phyloP scores from a whole-genome alignment of 306 rosid genomes.

The Acacia acuminata region DNA sequence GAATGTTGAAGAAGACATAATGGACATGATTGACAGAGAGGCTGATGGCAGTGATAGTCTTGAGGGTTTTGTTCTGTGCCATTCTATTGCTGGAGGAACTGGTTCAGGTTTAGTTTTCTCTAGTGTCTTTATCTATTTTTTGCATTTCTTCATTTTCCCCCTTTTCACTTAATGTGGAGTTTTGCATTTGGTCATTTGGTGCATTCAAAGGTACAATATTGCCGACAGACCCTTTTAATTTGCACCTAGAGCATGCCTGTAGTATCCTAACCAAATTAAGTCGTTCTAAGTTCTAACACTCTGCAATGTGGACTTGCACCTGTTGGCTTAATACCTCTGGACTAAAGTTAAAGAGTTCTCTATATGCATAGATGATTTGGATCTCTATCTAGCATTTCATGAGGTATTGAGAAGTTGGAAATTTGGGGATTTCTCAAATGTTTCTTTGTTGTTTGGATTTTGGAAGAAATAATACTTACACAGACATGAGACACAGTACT shows the following conservation, averaged over 20 bases:
- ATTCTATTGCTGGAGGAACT: constrained; percentile 97
- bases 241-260: background rate
- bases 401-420: background rate
- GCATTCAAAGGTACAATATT: constrained; percentile 14
- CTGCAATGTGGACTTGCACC: background rate
- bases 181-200: background rate
- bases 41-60: constrained; percentile 99
- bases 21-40: constrained; percentile 99
- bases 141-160: background rate
- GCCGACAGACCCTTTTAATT: background rate
- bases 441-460: background rate
- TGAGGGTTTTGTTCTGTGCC: constrained; percentile 97
- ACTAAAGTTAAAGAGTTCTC: background rate
- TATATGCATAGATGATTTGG: background rate
- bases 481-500: background rate
- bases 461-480: background rate
- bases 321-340: background rate
- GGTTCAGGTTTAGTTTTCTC: constrained; percentile 74
- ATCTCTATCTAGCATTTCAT: background rate
- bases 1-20: constrained; percentile 96
- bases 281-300: background rate
- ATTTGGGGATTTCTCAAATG: background rate
- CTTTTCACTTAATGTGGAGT: background rate
- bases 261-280: background rate
- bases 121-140: constrained; percentile 4